A percentile compares a stretch with the other conserved stretches of the same genome.
phyloP scores from a whole-genome alignment of 1,139 yeast species.

The Geotrichum phurueaensis region DNA sequence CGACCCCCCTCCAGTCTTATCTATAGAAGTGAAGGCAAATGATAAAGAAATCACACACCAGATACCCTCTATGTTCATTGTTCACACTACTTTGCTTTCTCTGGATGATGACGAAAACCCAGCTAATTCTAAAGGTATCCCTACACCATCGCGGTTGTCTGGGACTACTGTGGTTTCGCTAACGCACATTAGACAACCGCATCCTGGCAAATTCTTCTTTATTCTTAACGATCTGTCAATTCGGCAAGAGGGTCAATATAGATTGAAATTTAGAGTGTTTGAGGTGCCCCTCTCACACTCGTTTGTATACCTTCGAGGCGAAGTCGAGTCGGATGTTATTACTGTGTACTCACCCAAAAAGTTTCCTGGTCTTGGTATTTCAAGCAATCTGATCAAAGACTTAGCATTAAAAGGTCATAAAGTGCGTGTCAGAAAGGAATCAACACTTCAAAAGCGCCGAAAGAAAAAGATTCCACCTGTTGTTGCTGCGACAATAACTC shows the following conservation, averaged over 20 bases:
- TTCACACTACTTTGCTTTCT: constrained; percentile 30
- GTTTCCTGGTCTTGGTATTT: constrained; percentile 36
- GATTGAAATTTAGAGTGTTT: constrained; percentile 30
- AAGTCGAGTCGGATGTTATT: constrained; percentile 27
- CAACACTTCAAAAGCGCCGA: constrained; percentile 22
- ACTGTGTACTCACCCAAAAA: constrained; percentile 36
- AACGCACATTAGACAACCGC: constrained; percentile 27
- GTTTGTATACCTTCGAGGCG: constrained; percentile 26
- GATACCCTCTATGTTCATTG: constrained; percentile 27
- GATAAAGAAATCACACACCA: constrained; percentile 25
- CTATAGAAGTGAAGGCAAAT: constrained; percentile 22
- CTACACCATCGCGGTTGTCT: constrained; percentile 22
- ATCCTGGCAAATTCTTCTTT: constrained; percentile 31
- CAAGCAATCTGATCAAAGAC: constrained; percentile 33
- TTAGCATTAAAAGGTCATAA: constrained; percentile 35
- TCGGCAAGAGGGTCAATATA: constrained; percentile 35
- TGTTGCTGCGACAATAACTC: neutral
- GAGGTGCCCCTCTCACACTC: constrained; percentile 27
- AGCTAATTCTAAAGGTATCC: neutral
- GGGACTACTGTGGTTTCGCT: constrained; percentile 28
- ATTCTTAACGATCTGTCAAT: constrained; percentile 34
- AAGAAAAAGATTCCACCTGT: constrained; percentile 7
- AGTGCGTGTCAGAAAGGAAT: constrained; percentile 34
- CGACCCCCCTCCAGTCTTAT: constrained; percentile 34
- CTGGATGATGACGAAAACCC: constrained; percentile 13